A percentile compares a stretch with the other conserved stretches of the same genome.
Evolutionary conservation across 306 rosid species (phyloP).

Genomic region (Vicia sativa): DNA sequence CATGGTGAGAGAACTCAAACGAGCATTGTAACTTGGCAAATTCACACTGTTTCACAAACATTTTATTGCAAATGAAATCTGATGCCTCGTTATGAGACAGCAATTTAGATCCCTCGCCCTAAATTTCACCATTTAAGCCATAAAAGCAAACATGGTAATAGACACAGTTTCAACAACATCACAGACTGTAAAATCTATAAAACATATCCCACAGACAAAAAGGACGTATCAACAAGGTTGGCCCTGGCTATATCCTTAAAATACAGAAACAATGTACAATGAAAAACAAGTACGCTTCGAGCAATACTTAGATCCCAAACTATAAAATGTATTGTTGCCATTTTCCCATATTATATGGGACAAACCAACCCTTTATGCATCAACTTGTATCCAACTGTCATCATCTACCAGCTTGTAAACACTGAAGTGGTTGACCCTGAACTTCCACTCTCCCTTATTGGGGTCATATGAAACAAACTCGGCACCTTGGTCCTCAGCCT

Average conservation of each 20-base stretch:
- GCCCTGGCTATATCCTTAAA: constrained; percentile 37
- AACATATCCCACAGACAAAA: constrained; percentile 18
- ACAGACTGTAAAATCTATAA: constrained; percentile 32
- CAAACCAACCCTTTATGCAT: constrained; percentile 8
- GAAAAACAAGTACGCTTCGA: constrained; percentile 12
- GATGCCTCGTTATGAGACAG: not conserved
- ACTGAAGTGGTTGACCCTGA: constrained; percentile 86
- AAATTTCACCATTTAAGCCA: constrained; percentile 4
- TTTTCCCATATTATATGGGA: not conserved
- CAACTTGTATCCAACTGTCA: constrained; percentile 40
- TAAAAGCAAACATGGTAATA: not conserved
- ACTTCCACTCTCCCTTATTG: constrained; percentile 88
- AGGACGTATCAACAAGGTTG: constrained; percentile 34
- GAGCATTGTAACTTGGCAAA: not conserved
- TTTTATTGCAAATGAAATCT: not conserved
- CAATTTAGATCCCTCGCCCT: not conserved
- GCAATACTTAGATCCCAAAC: constrained; percentile 41
- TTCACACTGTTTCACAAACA: not conserved
- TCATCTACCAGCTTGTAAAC: constrained; percentile 59
- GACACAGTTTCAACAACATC: constrained; percentile 29
- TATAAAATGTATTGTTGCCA: constrained; percentile 23
- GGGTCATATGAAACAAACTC: constrained; percentile 81
- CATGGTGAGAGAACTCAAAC: not conserved
- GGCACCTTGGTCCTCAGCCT: constrained; percentile 95
- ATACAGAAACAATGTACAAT: constrained; percentile 37